Base-by-base conservation (phyloP, 2,329 filamentous ascomycete species). In the Colletotrichum chlorophyti region DNA sequence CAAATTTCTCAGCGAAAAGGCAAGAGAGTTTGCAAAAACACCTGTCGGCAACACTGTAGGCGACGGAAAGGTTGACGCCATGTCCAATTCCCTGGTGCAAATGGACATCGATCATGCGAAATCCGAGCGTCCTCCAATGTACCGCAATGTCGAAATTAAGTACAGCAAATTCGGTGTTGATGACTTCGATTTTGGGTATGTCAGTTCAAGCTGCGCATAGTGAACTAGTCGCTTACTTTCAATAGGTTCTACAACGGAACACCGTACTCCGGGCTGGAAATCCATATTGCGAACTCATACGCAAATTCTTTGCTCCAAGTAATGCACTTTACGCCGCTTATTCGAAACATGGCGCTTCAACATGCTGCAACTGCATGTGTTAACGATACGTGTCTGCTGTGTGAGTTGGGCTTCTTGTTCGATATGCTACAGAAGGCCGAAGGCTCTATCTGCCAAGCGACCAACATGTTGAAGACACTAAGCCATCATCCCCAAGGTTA, bases 121-220 rank as follows among this genome's bases (percentile, higher is more conserved):
- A 63, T 86, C 90, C 35, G 93, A 97, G 54, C 90, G 95, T 5
- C 90, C 94, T 19, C 84, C 91, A 8, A 91, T 95, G 78, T 99
- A 99, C 72, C 88, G 91, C 63, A 93, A 93, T 67, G 91, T 97
- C 10, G 94, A 98, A 72, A 99, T 99, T 76, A 97, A 97, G 72
- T 99, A 98, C 78, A 97, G 94, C 80, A 96, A 93, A 70, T 99
- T 97, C 73, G 95, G 95, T 17, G 93, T 99, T n/a, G 94, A 98
- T 68, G 96, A 99, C 73, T 99, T 99, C 72, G 95, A 99, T 73
- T 99, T 99, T 75, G 90, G 90, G 87, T 91, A 77, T 67, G 86
- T 74, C n/a, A 23, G 26, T n/a, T 17, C 8, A 19, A 27, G 6
- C 12, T 12, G 8, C 6, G 15, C 10, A 17, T 11, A 23, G 7